These are phyloP conservation scores for Candida mattraensis DNA, from an alignment of 805 yeast species.

Conservation along the genomic window DNA sequence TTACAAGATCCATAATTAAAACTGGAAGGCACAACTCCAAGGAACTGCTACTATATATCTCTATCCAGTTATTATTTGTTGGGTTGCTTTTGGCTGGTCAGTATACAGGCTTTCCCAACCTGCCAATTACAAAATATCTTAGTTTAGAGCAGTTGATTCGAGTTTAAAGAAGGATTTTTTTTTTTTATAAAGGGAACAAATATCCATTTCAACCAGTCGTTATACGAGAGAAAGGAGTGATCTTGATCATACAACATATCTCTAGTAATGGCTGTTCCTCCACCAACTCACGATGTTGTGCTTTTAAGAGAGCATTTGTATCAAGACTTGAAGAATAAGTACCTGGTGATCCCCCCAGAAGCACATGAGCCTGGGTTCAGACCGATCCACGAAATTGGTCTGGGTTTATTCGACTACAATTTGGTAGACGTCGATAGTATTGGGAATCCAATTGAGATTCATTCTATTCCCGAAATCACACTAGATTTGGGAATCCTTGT, in stretches of 20 bases:
- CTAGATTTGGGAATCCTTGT: slow-evolving; percentile 4
- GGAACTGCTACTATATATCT: no score
- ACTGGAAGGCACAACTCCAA: no score
- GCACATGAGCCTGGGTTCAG: slow-evolving; percentile 26
- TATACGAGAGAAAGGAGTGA: no score
- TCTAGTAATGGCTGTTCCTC: slow-evolving; percentile 32
- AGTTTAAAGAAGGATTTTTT: no score
- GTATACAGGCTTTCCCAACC: no score
- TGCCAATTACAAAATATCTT: no score
- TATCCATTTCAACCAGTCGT: neutral
- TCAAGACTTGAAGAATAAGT: slow-evolving; percentile 25
- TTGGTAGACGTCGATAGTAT: slow-evolving; percentile 18
- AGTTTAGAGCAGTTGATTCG: no score
- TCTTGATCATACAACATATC: no score
- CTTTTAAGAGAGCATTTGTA: slow-evolving; percentile 36
- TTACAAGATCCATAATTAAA: no score
- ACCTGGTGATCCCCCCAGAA: slow-evolving; percentile 30
- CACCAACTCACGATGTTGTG: slow-evolving; percentile 33
- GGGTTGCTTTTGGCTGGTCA: no score
- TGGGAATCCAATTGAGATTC: slow-evolving; percentile 2
- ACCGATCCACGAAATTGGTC: slow-evolving; percentile 31
- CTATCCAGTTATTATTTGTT: no score
- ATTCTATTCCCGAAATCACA: slow-evolving; percentile 4
- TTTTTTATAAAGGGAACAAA: no score
- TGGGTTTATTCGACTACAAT: slow-evolving; percentile 31